Percentiles rank a stretch among this genome's conserved stretches.
These are phyloP conservation scores for Rubroshorea leprosula DNA, from an alignment of 345 rosid species.

Conservation along the genomic window DNA sequence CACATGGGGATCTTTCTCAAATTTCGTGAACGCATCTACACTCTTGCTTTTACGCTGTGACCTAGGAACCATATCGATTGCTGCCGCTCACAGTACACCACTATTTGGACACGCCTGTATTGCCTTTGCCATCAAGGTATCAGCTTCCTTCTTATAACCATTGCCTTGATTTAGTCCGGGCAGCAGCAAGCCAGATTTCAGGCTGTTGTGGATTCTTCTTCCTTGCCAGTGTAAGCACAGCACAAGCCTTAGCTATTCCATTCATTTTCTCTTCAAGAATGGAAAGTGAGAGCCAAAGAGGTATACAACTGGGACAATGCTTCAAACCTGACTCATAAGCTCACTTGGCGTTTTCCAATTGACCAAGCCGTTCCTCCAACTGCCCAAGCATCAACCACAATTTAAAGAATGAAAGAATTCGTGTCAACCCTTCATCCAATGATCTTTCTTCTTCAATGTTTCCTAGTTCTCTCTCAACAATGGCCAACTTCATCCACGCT, in stretches of 20 bases:
- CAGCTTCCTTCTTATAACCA: constrained; percentile 75
- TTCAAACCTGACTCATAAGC: constrained; percentile 60
- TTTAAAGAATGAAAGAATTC: constrained; percentile 75
- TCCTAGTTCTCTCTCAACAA: constrained; percentile 87
- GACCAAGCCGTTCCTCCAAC: constrained; percentile 73
- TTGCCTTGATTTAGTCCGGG: constrained; percentile 71
- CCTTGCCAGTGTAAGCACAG: constrained; percentile 70
- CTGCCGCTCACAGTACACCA: constrained; percentile 87
- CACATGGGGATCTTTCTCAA: constrained; percentile 79
- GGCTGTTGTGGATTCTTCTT: constrained; percentile 71
- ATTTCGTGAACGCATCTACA: constrained; percentile 69
- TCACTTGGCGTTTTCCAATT: constrained; percentile 53
- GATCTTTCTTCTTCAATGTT: constrained; percentile 69
- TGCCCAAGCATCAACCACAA: constrained; percentile 95
- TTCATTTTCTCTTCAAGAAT: constrained; percentile 68
- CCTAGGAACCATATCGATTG: constrained; percentile 79
- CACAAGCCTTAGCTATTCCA: constrained; percentile 78
- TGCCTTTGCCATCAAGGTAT: constrained; percentile 84
- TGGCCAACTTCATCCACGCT: constrained; percentile 96
- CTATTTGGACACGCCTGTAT: constrained; percentile 86
- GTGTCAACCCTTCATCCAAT: constrained; percentile 71
- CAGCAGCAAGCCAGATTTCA: constrained; percentile 89
- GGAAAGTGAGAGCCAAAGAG: constrained; percentile 78
- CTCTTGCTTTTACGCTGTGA: constrained; percentile 69
- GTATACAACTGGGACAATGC: constrained; percentile 58